A percentile compares a stretch with the other conserved stretches of the same genome.
Conservation (phyloP, 1,284 basidiomycete genomes). For the Blastosporella zonata region DNA sequence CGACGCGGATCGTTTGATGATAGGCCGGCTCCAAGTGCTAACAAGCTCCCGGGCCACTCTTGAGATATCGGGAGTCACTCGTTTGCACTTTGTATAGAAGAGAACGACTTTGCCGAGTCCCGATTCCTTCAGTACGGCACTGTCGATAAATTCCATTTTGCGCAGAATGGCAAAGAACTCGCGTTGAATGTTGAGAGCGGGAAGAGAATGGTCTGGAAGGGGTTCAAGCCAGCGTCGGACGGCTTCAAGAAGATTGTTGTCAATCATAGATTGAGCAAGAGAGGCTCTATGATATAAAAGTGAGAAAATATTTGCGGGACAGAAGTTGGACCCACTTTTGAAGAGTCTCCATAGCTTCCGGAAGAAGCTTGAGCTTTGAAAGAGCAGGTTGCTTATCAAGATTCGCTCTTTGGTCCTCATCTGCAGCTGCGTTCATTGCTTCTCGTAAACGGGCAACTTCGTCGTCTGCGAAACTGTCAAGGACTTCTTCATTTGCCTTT, state of each 20-base stretch:
- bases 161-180: slow-evolving; percentile 85
- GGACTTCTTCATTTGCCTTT: slow-evolving; percentile 74
- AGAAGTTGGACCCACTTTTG: slow-evolving; percentile 72
- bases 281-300: slow-evolving; percentile 53
- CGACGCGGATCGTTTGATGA: slow-evolving; percentile 87
- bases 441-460: slow-evolving; percentile 84
- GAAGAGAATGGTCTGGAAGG: slow-evolving; percentile 87
- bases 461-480: slow-evolving; percentile 91
- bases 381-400: slow-evolving; percentile 81
- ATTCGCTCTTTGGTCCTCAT: slow-evolving; percentile 84
- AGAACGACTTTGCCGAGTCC: slow-evolving; percentile 89
- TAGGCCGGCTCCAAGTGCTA: slow-evolving; percentile 88
- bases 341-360: slow-evolving; percentile 88
- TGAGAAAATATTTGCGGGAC: slow-evolving; percentile 4
- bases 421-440: slow-evolving; percentile 85
- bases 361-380: slow-evolving; percentile 82
- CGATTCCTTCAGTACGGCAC: slow-evolving; percentile 87
- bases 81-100: slow-evolving; percentile 94
- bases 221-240: slow-evolving; percentile 95
- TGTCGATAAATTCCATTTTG: slow-evolving; percentile 92
- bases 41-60: slow-evolving; percentile 86
- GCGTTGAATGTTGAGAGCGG: slow-evolving; percentile 93
- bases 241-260: slow-evolving; percentile 92
- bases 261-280: slow-evolving; percentile 89
- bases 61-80: slow-evolving; percentile 79